Base-by-base conservation (phyloP, 2,329 filamentous ascomycete species). In the Gaeumannomyces sp. region DNA sequence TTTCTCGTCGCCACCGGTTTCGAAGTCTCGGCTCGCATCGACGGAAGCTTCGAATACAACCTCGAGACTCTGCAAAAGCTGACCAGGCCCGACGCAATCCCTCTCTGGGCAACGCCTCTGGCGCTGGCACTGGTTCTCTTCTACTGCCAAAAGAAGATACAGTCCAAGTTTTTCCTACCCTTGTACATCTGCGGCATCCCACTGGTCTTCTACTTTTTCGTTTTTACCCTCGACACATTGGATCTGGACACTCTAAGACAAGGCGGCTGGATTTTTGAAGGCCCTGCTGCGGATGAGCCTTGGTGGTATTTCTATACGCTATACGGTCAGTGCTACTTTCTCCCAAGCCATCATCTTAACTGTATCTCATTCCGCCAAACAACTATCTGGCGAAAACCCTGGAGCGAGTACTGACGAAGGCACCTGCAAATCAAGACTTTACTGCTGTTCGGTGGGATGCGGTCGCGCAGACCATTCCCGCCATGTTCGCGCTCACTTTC, bases 261-360 rank as follows among this genome's bases (percentile, higher is more conserved):
- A 13, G 79, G 83, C 61, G 95, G 95, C 25, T 99, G 95, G 95
- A 90, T 98, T 14, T 99, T 99, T 71, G 85, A 92, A 70, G 90
- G 90, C 0, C 94, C 95, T 1, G 89, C 90, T 60, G 89, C 89
- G 13, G 90, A 86, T 16, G 92, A 96, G 71, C 93, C 95, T 0
- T 99, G 96, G 87, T 99, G 95, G 85, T 93, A 95, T 74, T 99
- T 99, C 72, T 99, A 97, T 78, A 96, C 92, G 0, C 84, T 98
- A 61, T 99, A 97, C 77, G 89, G 91, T 94, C 81, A 83, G 87
- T 79, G 22, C 22, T 10, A 16, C n/a, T 50, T 6, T 53, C 35
- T 19, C 3, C n/a, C 35, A 50, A 25, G 53, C 70, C 35, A 28
- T n/a, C 2, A 53, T n/a, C 29, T 75, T 72, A 65, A 73, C 10